Evolutionary conservation across 2,329 filamentous ascomycete genomes (phyloP).

Genomic region (Epichloe coenophiala): DNA sequence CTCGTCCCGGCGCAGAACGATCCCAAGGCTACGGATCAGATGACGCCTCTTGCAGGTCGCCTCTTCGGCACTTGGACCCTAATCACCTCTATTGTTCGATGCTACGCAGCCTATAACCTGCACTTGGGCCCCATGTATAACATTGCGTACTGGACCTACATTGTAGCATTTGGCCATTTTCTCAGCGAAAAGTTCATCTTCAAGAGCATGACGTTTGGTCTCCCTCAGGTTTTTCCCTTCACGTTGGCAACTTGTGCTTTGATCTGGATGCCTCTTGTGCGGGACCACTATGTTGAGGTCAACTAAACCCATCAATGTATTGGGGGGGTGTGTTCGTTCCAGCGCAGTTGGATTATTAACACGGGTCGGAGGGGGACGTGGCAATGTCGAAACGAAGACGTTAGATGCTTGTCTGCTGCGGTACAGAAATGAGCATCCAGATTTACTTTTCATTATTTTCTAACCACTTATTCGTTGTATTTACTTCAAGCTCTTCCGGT

Average conservation of each 20-base stretch:
- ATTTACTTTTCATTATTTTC: background rate
- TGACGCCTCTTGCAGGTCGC: conserved; percentile 63
- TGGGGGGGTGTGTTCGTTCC: background rate
- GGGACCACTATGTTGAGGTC: conserved; percentile 50
- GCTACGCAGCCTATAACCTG: conserved; percentile 78
- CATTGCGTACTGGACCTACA: conserved; percentile 69
- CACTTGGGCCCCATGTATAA: conserved; percentile 61
- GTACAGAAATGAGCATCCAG: background rate
- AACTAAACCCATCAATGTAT: conserved; percentile 10
- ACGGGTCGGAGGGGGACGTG: background rate
- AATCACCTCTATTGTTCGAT: conserved; percentile 59
- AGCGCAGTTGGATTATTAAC: background rate
- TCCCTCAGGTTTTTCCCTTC: conserved; percentile 43
- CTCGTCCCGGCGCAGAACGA: conserved; percentile 32
- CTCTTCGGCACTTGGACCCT: conserved; percentile 85
- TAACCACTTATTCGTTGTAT: background rate
- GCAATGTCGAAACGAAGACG: background rate
- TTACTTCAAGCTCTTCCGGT: conserved; percentile 45
- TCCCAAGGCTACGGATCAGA: conserved; percentile 39
- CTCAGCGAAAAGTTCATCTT: conserved; percentile 69
- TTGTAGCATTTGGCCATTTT: conserved; percentile 66
- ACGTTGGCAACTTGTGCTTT: conserved; percentile 35
- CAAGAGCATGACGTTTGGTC: conserved; percentile 54
- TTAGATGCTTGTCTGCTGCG: background rate
- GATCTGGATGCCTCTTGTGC: conserved; percentile 54